These are phyloP conservation scores for Russula virescens DNA, from an alignment of 768 basidiomycete species.

Conservation along the genomic window DNA sequence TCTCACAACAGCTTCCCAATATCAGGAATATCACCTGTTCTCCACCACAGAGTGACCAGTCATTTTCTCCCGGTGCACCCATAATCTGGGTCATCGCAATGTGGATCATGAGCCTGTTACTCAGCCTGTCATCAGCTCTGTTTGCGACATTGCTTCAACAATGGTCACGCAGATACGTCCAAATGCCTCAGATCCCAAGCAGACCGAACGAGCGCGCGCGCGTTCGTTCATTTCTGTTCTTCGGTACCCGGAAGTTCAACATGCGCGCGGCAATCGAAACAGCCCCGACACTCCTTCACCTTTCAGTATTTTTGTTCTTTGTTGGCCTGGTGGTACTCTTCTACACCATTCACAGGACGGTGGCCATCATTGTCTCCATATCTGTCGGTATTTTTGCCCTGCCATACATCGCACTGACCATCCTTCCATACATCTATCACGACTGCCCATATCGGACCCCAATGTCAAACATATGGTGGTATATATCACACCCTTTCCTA, in stretches of 20 bases:
- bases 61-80: not conserved
- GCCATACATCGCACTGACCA: slow-evolving; percentile 7
- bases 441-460: not conserved
- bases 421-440: not conserved
- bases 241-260: slow-evolving; percentile 5
- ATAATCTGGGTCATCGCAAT: slow-evolving; percentile 14
- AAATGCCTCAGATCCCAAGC: not conserved
- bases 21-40: not conserved
- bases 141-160: slow-evolving; percentile 13
- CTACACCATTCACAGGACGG: not conserved
- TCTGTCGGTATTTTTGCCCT: not conserved
- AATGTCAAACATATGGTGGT: slow-evolving; percentile 7
- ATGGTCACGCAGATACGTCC: slow-evolving; percentile 14
- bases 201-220: slow-evolving; percentile 3
- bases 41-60: not conserved
- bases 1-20: slow-evolving; percentile 12
- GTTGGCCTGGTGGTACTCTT: slow-evolving; percentile 14
- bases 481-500: not conserved
- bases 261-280: slow-evolving; percentile 5
- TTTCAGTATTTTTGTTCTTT: slow-evolving; percentile 20
- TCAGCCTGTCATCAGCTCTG: slow-evolving; percentile 16
- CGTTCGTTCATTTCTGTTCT: slow-evolving; percentile 17
- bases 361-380: slow-evolving; percentile 7
- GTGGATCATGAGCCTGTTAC: slow-evolving; percentile 16
- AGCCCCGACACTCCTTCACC: slow-evolving; percentile 12